Percentiles rank a stretch among this genome's conserved stretches.
Evolutionary conservation across 495 filamentous ascomycete species (phyloP).

Genomic region (Talaromyces wortmannii): DNA sequence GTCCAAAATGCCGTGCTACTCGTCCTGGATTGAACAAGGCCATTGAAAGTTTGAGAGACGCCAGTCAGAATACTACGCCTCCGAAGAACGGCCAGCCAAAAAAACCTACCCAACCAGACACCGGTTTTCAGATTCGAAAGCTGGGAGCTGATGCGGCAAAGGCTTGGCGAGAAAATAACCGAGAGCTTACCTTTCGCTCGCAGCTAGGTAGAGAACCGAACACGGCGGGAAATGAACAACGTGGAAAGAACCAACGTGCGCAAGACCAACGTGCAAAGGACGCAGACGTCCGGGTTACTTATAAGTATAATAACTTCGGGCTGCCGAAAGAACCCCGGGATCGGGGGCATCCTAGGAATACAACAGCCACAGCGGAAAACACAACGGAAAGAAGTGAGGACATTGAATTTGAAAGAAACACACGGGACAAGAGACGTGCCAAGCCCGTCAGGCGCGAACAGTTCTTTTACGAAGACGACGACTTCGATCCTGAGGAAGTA

Average conservation of each 20-base stretch:
- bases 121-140: not conserved
- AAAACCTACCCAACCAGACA: not conserved
- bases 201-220: no score
- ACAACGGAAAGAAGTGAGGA: not conserved
- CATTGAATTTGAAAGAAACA: not conserved
- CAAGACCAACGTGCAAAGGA: no score
- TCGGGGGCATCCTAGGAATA: not conserved
- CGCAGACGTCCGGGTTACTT: no score
- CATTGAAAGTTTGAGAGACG: not conserved
- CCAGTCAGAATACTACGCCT: no score
- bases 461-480: conserved; percentile 19
- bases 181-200: no score
- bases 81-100: no score
- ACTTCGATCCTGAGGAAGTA: conserved; percentile 25
- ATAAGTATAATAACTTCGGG: no score
- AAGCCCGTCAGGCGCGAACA: not conserved
- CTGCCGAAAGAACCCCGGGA: no score
- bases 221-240: no score
- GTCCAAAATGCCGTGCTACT: conserved; percentile 22
- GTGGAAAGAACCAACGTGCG: no score
- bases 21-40: conserved; percentile 11
- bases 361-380: not conserved
- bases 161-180: not conserved
- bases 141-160: not conserved
- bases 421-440: not conserved